Evolutionary conservation across 257 asterid species (phyloP).

Genomic region (Eustoma russellianum): DNA sequence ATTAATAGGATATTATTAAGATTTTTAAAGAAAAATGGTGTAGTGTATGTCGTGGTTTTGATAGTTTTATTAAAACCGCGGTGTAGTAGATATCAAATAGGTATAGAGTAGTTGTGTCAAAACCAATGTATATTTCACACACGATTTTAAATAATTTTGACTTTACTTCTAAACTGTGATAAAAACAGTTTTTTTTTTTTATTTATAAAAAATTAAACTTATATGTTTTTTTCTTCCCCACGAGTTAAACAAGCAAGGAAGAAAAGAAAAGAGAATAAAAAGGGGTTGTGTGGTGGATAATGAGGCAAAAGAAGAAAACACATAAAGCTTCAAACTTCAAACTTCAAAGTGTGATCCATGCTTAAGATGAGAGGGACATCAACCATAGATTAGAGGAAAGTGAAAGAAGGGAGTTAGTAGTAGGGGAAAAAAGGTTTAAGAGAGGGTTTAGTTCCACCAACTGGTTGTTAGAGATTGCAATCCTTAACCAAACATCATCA

Average conservation of each 20-base stretch:
- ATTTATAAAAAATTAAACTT: too few species aligned
- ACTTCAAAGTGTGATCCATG: constrained; percentile 18
- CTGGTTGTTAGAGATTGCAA: constrained; percentile 96
- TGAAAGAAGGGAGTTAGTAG: constrained; percentile 5
- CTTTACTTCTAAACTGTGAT: too few species aligned
- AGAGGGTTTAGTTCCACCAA: constrained; percentile 80
- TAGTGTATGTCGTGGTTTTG: too few species aligned
- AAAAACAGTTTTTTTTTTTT: too few species aligned
- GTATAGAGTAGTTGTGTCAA: too few species aligned
- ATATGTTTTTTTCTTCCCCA: too few species aligned
- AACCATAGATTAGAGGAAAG: constrained; percentile 9
- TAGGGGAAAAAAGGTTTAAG: constrained; percentile 31
- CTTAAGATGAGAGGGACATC: constrained; percentile 20
- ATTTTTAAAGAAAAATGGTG: too few species aligned
- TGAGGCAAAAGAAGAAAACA: constrained; percentile 14
- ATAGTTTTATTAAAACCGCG: too few species aligned
- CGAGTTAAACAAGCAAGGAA: neutral
- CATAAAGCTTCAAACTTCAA: neutral
- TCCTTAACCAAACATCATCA: constrained; percentile 78
- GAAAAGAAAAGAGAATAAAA: constrained; percentile 10
- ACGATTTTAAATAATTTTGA: too few species aligned
- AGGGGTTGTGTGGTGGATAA: constrained; percentile 30
- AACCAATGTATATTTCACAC: too few species aligned
- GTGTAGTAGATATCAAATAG: too few species aligned
- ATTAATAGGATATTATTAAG: too few species aligned